phyloP scores from a whole-genome alignment of 129 eudicot species.

The Artemisia annua region DNA sequence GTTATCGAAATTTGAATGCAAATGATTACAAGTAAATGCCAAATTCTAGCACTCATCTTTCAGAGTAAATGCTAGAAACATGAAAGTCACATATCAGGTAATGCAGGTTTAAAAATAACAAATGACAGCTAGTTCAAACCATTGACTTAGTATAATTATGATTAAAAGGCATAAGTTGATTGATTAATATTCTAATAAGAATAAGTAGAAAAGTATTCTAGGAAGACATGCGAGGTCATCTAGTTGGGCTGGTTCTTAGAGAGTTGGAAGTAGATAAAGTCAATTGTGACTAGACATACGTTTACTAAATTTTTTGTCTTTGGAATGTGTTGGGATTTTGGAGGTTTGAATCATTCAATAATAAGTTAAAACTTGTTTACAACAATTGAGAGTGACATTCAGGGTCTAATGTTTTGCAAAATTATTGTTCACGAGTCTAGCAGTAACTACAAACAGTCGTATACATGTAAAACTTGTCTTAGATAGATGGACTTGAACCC shows the following conservation, averaged over 20 bases:
- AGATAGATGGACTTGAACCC: too few relatives aligned
- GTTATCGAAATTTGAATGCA: constrained; percentile 23
- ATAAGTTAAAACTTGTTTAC: neutral
- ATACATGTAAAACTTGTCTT: too few relatives aligned
- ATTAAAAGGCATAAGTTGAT: constrained; percentile 6
- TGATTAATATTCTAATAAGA: neutral
- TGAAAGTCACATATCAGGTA: neutral
- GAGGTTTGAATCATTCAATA: constrained; percentile 8
- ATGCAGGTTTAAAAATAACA: neutral
- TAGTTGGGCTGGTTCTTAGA: constrained; percentile 21
- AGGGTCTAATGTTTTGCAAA: neutral
- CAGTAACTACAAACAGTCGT: too few relatives aligned
- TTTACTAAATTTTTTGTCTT: neutral
- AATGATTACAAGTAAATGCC: constrained; percentile 19
- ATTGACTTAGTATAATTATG: constrained; percentile 16
- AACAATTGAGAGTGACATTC: neutral
- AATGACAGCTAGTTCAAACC: constrained; percentile 8
- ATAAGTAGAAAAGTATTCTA: neutral
- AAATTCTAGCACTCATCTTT: constrained; percentile 20
- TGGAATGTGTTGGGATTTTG: neutral
- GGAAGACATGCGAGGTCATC: constrained; percentile 24
- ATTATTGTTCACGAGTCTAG: neutral
- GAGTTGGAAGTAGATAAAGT: constrained; percentile 1
- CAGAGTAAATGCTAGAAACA: neutral
- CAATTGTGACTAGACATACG: neutral